Evolutionary conservation across 768 basidiomycete genomes (phyloP), one percentile per base, ranked within the genome.

Genomic region (Boletus reticuloceps): DNA sequence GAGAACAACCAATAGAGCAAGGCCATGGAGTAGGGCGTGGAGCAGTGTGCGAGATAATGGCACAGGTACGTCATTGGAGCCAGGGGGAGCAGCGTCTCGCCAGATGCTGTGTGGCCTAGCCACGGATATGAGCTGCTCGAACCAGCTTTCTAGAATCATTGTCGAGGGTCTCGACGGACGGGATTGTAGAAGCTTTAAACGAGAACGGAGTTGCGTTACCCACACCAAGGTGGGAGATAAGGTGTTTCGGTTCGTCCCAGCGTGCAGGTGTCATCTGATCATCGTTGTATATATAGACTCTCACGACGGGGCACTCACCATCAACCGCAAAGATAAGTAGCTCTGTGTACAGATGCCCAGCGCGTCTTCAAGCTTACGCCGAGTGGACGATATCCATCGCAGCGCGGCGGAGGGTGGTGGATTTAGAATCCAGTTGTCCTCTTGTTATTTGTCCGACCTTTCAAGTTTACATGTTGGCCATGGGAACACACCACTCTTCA

Each of bases 31-130:
- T 51, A 53, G n/a, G 52, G 47, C 19, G 59, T 52, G 56, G 58
- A 68, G 63, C 52, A 57, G 32, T 25, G 47, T n/a, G 22, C 50
- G 52, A 52, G 45, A 50, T 32, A 46, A 36, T 27, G 53, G 17
- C 22, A 37, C n/a, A n/a, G 53, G 31, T 61, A 55, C 60, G 62
- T 69, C 66, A 64, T 62, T 59, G 57, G 66, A 60, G 61, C 50
- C 22, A 34, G 50, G 32, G 36, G 34, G 34, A 56, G 34, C 43
- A 40, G 5, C 42, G 19, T 65, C 44, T 29, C 10, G 20, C 27
- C 31, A n/a, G 16, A 43, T 37, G 49, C 22, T 48, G 37, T 55
- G 42, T 36, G 13, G 20, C 17, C 49, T 37, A 32, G 29, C 38
- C 50, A 29, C 51, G 40, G 61, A 61, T 19, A 56, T 56, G 4